Conservation (phyloP, 2,329 filamentous ascomycete species). For the Metarhizium anisopliae region DNA sequence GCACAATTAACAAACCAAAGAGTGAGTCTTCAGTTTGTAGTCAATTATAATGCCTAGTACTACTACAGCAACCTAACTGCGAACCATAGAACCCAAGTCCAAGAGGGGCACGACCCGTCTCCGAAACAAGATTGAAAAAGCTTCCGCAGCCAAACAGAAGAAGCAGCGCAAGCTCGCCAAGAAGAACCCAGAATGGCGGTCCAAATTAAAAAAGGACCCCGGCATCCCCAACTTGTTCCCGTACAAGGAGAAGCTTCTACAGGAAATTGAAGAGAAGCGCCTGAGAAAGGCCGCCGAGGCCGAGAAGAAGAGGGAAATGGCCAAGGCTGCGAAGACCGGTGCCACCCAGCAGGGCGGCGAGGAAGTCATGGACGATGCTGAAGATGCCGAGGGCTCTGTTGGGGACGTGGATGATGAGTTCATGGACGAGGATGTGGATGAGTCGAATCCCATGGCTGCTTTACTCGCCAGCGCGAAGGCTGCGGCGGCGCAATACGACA, state of each 20-base stretch:
- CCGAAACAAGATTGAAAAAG: constrained; percentile 93
- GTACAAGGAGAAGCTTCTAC: constrained; percentile 90
- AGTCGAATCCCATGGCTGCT: constrained; percentile 85
- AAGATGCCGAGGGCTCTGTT: constrained; percentile 39
- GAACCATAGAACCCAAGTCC: constrained; percentile 70
- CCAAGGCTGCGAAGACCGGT: constrained; percentile 56
- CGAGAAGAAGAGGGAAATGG: constrained; percentile 60
- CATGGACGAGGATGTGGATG: constrained; percentile 52
- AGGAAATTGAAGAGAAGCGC: constrained; percentile 87
- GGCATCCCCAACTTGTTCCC: constrained; percentile 96
- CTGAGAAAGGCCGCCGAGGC: constrained; percentile 73
- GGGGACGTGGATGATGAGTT: constrained; percentile 42
- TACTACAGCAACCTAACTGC: background rate
- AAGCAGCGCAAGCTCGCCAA: constrained; percentile 85
- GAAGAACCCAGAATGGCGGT: constrained; percentile 96
- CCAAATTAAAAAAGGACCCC: constrained; percentile 92
- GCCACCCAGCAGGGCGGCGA: constrained; percentile 33
- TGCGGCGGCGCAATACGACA: constrained; percentile 67
- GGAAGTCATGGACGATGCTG: constrained; percentile 36
- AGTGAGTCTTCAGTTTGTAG: constrained; percentile 27
- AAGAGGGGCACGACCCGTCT: constrained; percentile 87
- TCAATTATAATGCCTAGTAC: background rate
- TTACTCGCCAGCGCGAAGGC: constrained; percentile 74
- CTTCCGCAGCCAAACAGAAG: constrained; percentile 78
- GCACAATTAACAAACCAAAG: constrained; percentile 45